Conservation (phyloP, 148 eudicot genomes). For the Rhododendron simsii region DNA sequence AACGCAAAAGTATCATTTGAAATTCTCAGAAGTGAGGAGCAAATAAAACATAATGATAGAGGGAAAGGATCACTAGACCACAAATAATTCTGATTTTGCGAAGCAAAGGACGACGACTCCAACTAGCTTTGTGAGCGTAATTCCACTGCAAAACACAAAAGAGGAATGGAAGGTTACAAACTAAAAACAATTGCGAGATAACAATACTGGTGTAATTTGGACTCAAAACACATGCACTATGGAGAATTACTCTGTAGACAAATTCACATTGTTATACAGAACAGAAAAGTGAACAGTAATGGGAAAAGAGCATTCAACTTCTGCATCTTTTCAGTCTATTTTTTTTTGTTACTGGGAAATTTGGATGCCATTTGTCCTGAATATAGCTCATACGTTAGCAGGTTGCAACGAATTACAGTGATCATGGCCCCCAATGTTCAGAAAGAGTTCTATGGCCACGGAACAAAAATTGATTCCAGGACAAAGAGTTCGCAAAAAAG, state of each 20-base stretch:
- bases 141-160: constrained; percentile 43
- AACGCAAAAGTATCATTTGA: neutral
- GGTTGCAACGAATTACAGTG: neutral
- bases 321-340: neutral
- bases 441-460: neutral
- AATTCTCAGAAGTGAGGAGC: neutral
- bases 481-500: neutral
- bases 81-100: constrained; percentile 69
- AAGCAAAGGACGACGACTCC: constrained; percentile 67
- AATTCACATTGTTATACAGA: neutral
- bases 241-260: neutral
- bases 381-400: neutral
- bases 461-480: neutral
- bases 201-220: neutral
- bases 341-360: neutral
- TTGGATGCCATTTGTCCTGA: neutral
- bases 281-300: neutral
- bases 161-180: neutral
- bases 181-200: neutral
- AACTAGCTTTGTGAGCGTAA: constrained; percentile 65
- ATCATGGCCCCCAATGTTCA: neutral
- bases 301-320: neutral
- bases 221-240: neutral
- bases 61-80: constrained; percentile 32
- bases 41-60: neutral